Evolutionary conservation across 768 basidiomycete genomes (phyloP), one percentile per base, ranked within the genome.

Genomic region (Auriscalpium orientale): DNA sequence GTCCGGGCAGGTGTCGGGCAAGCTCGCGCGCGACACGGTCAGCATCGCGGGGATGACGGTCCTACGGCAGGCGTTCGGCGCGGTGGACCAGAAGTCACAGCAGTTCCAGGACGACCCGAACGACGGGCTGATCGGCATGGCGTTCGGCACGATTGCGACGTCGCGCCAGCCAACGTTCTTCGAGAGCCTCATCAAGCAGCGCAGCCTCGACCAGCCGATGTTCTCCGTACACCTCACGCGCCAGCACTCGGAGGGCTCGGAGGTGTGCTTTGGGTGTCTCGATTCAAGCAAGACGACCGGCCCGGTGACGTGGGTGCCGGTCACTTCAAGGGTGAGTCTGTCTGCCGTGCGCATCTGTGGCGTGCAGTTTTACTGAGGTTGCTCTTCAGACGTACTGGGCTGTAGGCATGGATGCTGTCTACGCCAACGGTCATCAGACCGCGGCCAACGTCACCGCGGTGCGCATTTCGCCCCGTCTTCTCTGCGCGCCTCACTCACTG

Each of bases 181-280:
- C 58, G 87, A 88, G 67, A 85, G 80, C 59, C 65, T 87, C 40
- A 75, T 87, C 16, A 59, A 64, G 13, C 59, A 68, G 59, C 67
- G 68, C 47, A 69, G 70, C 58, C 55, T 85, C 28, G 64, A 67
- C 4, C 67, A 72, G 0, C 77, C 80, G 12, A 62, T 81, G 4
- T 88, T 88, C 65, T 78, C 79, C 13, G 74, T 87, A n/a, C 77
- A 84, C 60, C 64, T 86, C 35, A 70, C 78, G n/a, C 67, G 80
- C 9, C 58, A 59, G 11, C 48, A 71, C 57, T 53, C 63, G 55
- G 47, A 58, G n/a, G 80, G 81, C 4, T 80, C 81, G 20, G 76
- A 84, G 71, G 64, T 77, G 9, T 79, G 76, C 61, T 66, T 79
- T 46, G 78, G 78, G 1, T 77, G 76, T 58, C 66, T 66, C 56